phyloP scores from a whole-genome alignment of 2,329 filamentous ascomycete species.

The Endoconidiophora polonica region DNA sequence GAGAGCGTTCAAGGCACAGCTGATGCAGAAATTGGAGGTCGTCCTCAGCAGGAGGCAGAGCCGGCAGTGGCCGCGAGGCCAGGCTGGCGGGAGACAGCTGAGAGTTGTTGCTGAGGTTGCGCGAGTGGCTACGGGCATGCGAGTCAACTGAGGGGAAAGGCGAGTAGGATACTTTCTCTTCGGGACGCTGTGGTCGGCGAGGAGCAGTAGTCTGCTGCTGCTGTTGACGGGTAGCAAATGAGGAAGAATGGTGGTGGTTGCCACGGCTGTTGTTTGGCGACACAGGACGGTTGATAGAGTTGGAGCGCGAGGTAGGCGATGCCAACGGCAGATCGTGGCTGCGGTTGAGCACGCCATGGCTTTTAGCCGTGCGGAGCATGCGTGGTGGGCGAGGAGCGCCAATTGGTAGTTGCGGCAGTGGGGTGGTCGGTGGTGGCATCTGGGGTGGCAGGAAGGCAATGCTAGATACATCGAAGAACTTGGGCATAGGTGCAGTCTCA shows the following conservation, averaged over 20 bases:
- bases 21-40: constrained; percentile 12
- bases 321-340: neutral
- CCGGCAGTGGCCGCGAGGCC: neutral
- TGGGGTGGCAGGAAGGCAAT: constrained; percentile 6
- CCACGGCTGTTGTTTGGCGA: constrained; percentile 1
- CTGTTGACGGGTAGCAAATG: neutral
- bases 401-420: neutral
- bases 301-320: neutral
- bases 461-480: neutral
- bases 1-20: constrained; percentile 5
- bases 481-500: neutral
- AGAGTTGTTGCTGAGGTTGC: neutral
- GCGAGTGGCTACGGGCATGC: constrained; percentile 5
- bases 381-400: neutral
- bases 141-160: constrained; percentile 6
- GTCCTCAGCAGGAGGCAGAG: constrained; percentile 3
- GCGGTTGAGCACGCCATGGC: constrained; percentile 10
- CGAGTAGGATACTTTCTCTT: constrained; percentile 9
- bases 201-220: neutral
- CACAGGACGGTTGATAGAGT: constrained; percentile 6
- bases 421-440: constrained; percentile 5
- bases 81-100: neutral
- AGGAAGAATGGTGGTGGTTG: constrained; percentile 3
- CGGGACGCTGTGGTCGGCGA: constrained; percentile 4
- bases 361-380: constrained; percentile 9